These are phyloP conservation scores for Dryadomyces quercivorus DNA, from an alignment of 2,329 filamentous ascomycete species.

Conservation along the genomic window DNA sequence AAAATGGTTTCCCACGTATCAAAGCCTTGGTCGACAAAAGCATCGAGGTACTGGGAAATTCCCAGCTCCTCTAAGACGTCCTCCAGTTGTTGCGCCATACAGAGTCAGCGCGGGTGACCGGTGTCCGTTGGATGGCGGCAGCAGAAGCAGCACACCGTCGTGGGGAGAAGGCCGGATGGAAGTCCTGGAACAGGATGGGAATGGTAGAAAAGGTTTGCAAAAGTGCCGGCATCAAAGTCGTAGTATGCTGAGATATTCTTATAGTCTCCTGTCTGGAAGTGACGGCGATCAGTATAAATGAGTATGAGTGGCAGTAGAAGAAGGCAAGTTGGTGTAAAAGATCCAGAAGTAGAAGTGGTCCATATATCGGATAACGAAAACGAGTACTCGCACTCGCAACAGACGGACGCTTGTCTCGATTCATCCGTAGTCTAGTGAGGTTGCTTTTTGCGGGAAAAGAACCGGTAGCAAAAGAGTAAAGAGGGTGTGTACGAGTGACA, in stretches of 20 bases:
- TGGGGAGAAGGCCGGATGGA: not conserved
- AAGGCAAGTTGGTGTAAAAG: not conserved
- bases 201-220: no score
- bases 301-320: not conserved
- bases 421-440: no score
- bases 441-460: no score
- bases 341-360: not conserved
- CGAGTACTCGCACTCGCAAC: no score
- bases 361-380: no score
- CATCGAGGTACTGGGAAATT: conserved; percentile 62
- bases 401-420: no score
- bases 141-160: not conserved
- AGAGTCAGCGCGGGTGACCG: not conserved
- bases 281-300: not conserved
- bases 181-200: no score
- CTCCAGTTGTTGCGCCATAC: conserved; percentile 52
- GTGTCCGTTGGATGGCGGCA: not conserved
- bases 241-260: not conserved
- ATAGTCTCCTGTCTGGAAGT: not conserved
- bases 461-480: no score
- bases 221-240: not conserved
- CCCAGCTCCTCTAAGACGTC: conserved; percentile 62
- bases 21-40: conserved; percentile 68
- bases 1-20: conserved; percentile 75
- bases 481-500: not conserved